Base-by-base conservation (phyloP, 371 early-diverging fungal genomes). In the Mucor saturninus region DNA sequence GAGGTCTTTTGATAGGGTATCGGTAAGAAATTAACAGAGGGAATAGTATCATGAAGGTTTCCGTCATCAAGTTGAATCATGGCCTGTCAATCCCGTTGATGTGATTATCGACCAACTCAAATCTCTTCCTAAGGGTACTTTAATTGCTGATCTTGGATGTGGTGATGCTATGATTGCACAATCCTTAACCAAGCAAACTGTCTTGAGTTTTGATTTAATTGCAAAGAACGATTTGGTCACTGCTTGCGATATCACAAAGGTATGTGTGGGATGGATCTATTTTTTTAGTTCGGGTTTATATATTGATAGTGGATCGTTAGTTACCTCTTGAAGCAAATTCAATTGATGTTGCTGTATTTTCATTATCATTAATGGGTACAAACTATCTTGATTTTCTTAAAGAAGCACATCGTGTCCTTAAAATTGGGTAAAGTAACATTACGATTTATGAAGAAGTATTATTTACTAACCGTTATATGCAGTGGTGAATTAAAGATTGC, bases 21-120 rank as follows among this genome's bases (percentile, higher is more conserved):
- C 21, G 21, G 21, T 21, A 21, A 21, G 21, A 21, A 21, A 21
- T 21, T 21, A 21, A 21, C 21, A 21, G 21, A 21, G 5, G 2
- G 11, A 15, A n/a, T 57, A 91, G 84, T 99, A 99, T 72, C 99
- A 99, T 72, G 88, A 89, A 72, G 99, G 98, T 2, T 99, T 99
- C 86, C 85, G 93, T 4, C 81, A 90, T 13, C 99, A 99, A 78
- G 95, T 95, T 7, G 88, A 91, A 62, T 83, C 86, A 39, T 99
- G 99, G 99, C 99, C 99, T 0, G 83, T 78, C 31, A 98, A 99
- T 73, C 99, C 99, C 0, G 90, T 98, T 1, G 95, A 98, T 74
- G 72, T 90, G 3, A 88, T 97, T 66, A 89, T 97, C 54, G 70
- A 80, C 3, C 83, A 91, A 50, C 75, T 98, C 9, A 68, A 72